Base-by-base conservation (phyloP, 768 basidiomycete genomes). In the Podaxis sp. region DNA sequence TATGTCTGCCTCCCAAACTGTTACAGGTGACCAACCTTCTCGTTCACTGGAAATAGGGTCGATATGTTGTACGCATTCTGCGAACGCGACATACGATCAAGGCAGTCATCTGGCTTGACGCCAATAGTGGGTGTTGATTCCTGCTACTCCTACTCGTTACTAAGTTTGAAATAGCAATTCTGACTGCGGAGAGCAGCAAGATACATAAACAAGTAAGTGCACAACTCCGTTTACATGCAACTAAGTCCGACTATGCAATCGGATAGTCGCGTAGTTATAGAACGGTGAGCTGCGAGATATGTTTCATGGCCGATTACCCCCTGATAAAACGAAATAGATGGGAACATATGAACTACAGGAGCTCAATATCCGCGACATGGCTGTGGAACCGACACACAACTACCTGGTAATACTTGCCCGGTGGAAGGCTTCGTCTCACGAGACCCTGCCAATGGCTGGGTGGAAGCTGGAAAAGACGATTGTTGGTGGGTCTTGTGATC, bases 71-170 rank as follows among this genome's bases (percentile, higher is more conserved):
- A 13, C 58, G 48, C n/a, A 58, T 17, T 0, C 46, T 58, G 12
- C 33, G 28, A 51, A 22, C 58, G n/a, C 30, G 58, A 15, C 28
- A 37, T n/a, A 58, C 58, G 11, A 50, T 51, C 5, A 37, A 26
- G 46, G 58, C 58, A 22, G 28, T 58, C 11, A 24, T 50, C 20
- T 58, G 58, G 58, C 48, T 50, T 37, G 58, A 58, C 38, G 58
- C 58, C 3, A 49, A 58, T 24, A 58, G 58, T 58, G 4, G 3
- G 53, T 54, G 6, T 22, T 11, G 22, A 22, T 50, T 11, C n/a
- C 13, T n/a, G n/a, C n/a, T n/a, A n/a, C n/a, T n/a, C n/a, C n/a
- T n/a, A n/a, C n/a, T n/a, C n/a, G n/a, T n/a, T n/a, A n/a, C n/a
- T n/a, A n/a, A n/a, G n/a, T n/a, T n/a, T n/a, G n/a, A n/a, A n/a